These are phyloP conservation scores for Goffeauzyma gilvescens DNA, from an alignment of 768 basidiomycete species.

Conservation along the genomic window DNA sequence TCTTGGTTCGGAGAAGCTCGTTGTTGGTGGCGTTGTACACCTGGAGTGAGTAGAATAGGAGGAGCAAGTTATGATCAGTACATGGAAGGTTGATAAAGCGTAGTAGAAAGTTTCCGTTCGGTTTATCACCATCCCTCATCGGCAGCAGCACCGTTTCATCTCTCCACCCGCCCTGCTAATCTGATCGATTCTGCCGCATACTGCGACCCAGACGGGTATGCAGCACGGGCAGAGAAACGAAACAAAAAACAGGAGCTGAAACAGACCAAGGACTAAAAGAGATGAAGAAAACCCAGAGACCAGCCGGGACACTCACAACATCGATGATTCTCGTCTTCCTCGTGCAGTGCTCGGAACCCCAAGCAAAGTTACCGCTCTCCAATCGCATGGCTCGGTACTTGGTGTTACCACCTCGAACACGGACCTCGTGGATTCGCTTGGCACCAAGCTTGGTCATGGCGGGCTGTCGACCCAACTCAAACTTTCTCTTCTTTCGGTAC, in stretches of 20 bases:
- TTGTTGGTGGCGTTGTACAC: conserved; percentile 99
- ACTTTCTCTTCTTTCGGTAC: conserved; percentile 98
- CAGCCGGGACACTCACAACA: conserved; percentile 67
- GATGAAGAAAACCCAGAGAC: background rate
- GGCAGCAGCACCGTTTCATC: too few relatives aligned
- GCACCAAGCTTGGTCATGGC: conserved; percentile 91
- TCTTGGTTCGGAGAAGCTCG: conserved; percentile 98
- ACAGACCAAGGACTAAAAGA: background rate
- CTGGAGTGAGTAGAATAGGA: conserved; percentile 33
- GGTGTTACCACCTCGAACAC: conserved; percentile 83
- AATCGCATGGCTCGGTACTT: conserved; percentile 94
- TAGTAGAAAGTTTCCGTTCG: too few relatives aligned
- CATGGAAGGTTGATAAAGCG: too few relatives aligned
- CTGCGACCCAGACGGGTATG: too few relatives aligned
- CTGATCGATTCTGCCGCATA: too few relatives aligned
- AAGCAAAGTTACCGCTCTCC: conserved; percentile 93
- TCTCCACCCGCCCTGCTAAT: too few relatives aligned
- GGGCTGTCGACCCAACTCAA: conserved; percentile 95
- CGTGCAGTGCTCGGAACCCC: conserved; percentile 87
- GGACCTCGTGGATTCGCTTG: conserved; percentile 88
- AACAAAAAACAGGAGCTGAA: background rate
- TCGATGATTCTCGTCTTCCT: conserved; percentile 88
- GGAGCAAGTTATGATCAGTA: background rate
- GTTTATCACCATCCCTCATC: too few relatives aligned
- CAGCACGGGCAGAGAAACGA: background rate